phyloP scores from a whole-genome alignment of 352 stramenopile species.

The Aphanomyces astaci region DNA sequence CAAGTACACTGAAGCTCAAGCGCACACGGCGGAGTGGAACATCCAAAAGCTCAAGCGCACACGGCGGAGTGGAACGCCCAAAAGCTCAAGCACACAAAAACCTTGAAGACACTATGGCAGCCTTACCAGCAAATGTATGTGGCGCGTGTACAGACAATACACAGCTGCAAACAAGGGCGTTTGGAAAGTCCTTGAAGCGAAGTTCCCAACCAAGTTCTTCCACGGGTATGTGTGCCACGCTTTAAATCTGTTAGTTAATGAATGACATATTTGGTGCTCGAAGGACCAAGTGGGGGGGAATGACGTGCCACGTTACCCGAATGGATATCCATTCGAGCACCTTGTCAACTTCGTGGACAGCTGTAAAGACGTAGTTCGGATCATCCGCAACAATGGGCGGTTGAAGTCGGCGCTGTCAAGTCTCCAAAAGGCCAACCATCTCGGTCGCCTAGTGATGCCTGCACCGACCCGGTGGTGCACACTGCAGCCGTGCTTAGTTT shows the following conservation, averaged over 20 bases:
- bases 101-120: background rate
- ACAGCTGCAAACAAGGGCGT: background rate
- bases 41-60: too few relatives aligned
- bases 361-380: background rate
- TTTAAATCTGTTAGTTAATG: background rate
- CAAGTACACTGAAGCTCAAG: background rate
- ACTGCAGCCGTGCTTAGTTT: background rate
- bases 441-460: background rate
- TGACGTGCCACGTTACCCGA: background rate
- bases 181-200: background rate
- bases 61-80: too few relatives aligned
- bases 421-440: background rate
- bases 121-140: background rate
- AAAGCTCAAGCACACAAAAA: too few relatives aligned
- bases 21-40: too few relatives aligned
- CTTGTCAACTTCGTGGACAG: background rate
- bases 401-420: background rate
- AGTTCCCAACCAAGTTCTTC: background rate
- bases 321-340: background rate
- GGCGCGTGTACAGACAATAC: background rate
- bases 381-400: background rate
- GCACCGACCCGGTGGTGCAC: background rate
- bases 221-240: background rate
- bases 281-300: background rate
- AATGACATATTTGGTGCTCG: background rate